Conservation (phyloP, 208 protist genomes). For the Wallacemonas sp. region DNA sequence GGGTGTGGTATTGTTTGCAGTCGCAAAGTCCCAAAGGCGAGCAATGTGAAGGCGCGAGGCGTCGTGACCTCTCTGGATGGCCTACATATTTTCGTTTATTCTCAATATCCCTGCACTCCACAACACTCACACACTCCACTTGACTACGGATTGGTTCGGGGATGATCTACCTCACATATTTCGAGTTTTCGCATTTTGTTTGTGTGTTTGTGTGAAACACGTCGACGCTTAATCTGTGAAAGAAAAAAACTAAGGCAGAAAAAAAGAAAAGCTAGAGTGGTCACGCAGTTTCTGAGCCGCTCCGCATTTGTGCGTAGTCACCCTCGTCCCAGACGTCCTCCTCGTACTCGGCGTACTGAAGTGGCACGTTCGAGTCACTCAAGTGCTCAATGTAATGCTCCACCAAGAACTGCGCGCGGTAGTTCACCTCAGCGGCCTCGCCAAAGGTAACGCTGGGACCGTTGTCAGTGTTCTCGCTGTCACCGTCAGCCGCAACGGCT, state of each 20-base stretch:
- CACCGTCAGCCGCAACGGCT: constrained; percentile 16
- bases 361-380: constrained; percentile 40
- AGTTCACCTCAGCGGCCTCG: constrained; percentile 35
- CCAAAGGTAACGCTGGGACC: neutral
- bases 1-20: too few relatives aligned
- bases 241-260: constrained; percentile 14
- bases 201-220: neutral
- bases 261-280: constrained; percentile 6
- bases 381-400: constrained; percentile 72
- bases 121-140: too few relatives aligned
- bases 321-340: constrained; percentile 91
- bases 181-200: too few relatives aligned
- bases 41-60: too few relatives aligned
- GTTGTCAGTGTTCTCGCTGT: constrained; percentile 14
- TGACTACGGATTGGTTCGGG: too few relatives aligned
- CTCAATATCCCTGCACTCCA: too few relatives aligned
- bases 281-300: neutral
- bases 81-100: too few relatives aligned
- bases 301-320: constrained; percentile 47
- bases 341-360: constrained; percentile 80
- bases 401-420: constrained; percentile 48
- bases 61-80: too few relatives aligned
- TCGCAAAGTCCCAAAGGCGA: too few relatives aligned
- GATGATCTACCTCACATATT: too few relatives aligned
- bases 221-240: constrained; percentile 9